Conservation (phyloP, 129 eudicot genomes). For the Flaveria sonorensis region DNA sequence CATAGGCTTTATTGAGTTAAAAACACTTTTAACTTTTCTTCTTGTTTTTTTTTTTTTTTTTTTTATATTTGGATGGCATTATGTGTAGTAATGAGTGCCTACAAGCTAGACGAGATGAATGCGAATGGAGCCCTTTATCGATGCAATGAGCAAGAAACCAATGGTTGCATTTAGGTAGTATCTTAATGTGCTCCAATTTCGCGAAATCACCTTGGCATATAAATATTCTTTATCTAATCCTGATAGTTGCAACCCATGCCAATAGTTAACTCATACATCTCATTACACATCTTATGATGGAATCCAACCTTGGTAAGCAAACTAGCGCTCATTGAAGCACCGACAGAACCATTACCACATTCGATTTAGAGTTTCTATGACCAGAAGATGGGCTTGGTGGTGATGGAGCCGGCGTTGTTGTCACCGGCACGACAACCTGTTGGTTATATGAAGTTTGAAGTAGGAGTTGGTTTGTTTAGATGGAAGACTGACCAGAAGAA, state of each 20-base stretch:
- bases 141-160: slow-evolving; percentile 80
- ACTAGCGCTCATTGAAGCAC: slow-evolving; percentile 79
- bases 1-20: too few relatives aligned
- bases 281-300: slow-evolving; percentile 72
- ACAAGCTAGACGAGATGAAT: slow-evolving; percentile 90
- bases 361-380: slow-evolving; percentile 64
- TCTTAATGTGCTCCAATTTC: slow-evolving; percentile 49
- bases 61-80: slow-evolving; percentile 29
- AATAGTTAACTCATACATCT: slow-evolving; percentile 57
- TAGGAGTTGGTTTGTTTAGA: slow-evolving; percentile 17
- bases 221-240: slow-evolving; percentile 63
- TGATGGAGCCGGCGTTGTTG: slow-evolving; percentile 24
- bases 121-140: slow-evolving; percentile 75
- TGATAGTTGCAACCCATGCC: slow-evolving; percentile 50
- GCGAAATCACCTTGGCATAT: slow-evolving; percentile 72
- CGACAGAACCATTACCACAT: slow-evolving; percentile 76
- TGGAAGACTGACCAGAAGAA: too few relatives aligned
- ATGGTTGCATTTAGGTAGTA: slow-evolving; percentile 79
- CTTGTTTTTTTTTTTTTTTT: too few relatives aligned
- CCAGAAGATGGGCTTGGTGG: slow-evolving; percentile 34
- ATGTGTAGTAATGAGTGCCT: slow-evolving; percentile 74
- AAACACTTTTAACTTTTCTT: too few relatives aligned
- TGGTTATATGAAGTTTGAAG: slow-evolving; percentile 7
- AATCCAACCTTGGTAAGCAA: slow-evolving; percentile 75
- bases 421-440: too few relatives aligned